phyloP scores from a whole-genome alignment of 2,329 filamentous ascomycete species.

The Trichoderma gracile region DNA sequence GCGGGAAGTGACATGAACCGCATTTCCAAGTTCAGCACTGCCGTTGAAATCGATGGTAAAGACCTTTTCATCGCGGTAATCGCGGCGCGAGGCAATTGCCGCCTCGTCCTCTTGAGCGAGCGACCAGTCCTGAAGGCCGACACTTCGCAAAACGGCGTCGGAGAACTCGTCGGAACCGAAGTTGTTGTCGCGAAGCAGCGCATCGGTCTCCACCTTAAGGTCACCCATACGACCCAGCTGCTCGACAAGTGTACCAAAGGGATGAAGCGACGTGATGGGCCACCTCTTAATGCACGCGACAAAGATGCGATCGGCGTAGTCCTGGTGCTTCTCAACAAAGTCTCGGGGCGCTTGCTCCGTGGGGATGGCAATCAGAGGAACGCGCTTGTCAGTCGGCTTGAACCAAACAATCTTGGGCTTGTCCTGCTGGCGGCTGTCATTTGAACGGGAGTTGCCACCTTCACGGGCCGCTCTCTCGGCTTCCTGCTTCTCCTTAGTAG shows the following conservation, averaged over 20 bases:
- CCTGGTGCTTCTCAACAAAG: constrained; percentile 97
- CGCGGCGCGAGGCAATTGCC: constrained; percentile 71
- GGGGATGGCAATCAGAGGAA: constrained; percentile 95
- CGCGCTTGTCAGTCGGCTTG: constrained; percentile 98
- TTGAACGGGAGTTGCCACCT: constrained; percentile 67
- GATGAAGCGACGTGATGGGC: constrained; percentile 99
- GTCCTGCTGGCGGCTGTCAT: constrained; percentile 80
- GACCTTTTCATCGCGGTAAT: constrained; percentile 83
- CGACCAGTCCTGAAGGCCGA: constrained; percentile 90
- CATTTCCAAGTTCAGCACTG: constrained; percentile 85
- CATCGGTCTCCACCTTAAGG: constrained; percentile 95
- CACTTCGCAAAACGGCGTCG: constrained; percentile 90
- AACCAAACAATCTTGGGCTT: constrained; percentile 99
- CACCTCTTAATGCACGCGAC: constrained; percentile 99
- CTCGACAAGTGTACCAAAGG: constrained; percentile 95
- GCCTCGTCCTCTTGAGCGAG: constrained; percentile 79
- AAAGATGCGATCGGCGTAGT: constrained; percentile 96
- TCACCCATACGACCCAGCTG: constrained; percentile 97
- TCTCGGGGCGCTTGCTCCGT: constrained; percentile 96
- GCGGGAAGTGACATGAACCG: constrained; percentile 84
- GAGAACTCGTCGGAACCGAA: constrained; percentile 97
- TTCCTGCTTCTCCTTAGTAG: constrained; percentile 99
- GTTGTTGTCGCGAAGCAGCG: constrained; percentile 96
- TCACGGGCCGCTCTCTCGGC: constrained; percentile 91
- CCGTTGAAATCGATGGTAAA: constrained; percentile 94